Base-by-base conservation (phyloP, 129 eudicot genomes). In the Centella asiatica region DNA sequence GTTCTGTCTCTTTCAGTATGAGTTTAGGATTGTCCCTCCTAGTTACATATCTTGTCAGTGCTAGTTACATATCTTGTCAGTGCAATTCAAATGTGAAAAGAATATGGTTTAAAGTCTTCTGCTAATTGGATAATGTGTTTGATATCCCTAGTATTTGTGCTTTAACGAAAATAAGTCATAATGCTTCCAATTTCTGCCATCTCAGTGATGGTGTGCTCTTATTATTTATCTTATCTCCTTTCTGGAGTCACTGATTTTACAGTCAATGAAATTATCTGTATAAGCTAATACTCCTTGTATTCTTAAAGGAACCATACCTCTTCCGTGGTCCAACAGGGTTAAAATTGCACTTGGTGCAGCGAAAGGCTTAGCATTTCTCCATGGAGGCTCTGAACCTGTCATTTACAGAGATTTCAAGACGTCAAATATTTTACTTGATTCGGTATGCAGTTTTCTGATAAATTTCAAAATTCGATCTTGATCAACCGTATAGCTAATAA, bases 281-380 rank as follows among this genome's bases (percentile, higher is more conserved):
- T 14, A 37, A 37, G 31, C 58, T 72, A 68, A 66, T 71, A 47
- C 29, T 59, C 71, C 25, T 62, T 12, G 64, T 48, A 53, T 65
- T 60, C 24, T 67, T 73, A 72, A 77, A 90, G 98, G 98, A 76
- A 90, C 94, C 40, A 80, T 87, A 72, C 98, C 98, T 20, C 87
- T 90, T 24, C 86, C 95, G 0, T 90, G 98, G 98, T 75, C 94
- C 60, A 87, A 80, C 83, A 74, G 98, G 77, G 79, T 90, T 34
- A 90, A 87, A 66, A 86, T 90, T 68, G 95, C 98, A 33, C 85
- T 89, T 62, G 95, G 98, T 61, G 98, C 98, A 53, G 98, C 98
- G 26, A 87, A 80, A 67, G 98, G 98, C 60, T 74, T 90, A 69
- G 98, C 98, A 8, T 87, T 90, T 75, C 86, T 90, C 47, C 98